Evolutionary conservation across 2,329 filamentous ascomycete genomes (phyloP).

Genomic region (Albophoma yamanashiensis): DNA sequence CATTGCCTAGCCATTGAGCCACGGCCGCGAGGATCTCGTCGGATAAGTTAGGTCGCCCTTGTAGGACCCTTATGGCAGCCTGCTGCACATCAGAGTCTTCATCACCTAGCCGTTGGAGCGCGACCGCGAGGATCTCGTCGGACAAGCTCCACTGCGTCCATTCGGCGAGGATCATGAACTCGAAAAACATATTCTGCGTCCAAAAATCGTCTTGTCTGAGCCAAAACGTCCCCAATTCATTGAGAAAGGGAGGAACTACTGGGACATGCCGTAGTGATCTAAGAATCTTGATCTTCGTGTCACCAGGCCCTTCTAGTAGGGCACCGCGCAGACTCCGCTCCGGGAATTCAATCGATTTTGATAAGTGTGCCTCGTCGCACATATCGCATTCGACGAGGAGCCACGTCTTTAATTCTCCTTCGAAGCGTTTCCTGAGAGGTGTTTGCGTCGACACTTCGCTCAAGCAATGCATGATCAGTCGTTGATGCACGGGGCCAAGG

Average conservation of each 20-base stretch:
- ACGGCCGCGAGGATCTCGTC: not conserved
- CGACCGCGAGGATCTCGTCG: not conserved
- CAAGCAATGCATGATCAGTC: conserved; percentile 1
- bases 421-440: not conserved
- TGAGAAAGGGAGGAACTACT: not conserved
- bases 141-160: not conserved
- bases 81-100: not conserved
- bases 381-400: not conserved
- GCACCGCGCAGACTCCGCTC: not conserved
- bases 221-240: not conserved
- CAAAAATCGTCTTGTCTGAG: not conserved
- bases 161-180: too few relatives aligned
- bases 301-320: not conserved
- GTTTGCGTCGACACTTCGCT: not conserved
- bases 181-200: too few relatives aligned
- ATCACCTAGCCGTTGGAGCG: not conserved
- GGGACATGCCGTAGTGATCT: not conserved
- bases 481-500: conserved; percentile 1
- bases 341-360: not conserved
- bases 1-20: not conserved
- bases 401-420: not conserved
- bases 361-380: fast-evolving
- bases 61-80: not conserved
- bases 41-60: not conserved
- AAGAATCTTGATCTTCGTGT: not conserved